Base-by-base conservation (phyloP, 768 basidiomycete genomes). In the Filobasidium floriforme region DNA sequence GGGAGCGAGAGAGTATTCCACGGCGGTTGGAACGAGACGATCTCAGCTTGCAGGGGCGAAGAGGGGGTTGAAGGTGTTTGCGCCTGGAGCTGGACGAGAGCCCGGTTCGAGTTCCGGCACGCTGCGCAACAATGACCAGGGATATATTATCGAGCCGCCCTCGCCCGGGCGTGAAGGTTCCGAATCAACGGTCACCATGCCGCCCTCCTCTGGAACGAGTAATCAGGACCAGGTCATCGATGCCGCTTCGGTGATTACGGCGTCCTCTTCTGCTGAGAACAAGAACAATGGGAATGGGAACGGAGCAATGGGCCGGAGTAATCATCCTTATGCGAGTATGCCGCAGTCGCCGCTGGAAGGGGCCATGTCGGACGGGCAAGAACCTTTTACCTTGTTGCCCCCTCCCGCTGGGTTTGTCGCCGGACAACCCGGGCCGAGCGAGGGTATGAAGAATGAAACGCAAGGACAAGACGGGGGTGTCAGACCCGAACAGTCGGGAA, bases 101-200 rank as follows among this genome's bases (percentile, higher is more conserved):
- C 14, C 24, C 15, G 41, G 63, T 1, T 14, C 24, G 46, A 29
- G 64, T 57, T 18, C 64, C 41, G 4, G 63, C 52, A 19, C 64
- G 54, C 9, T 41, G 43, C 41, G 59, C 43, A 18, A 15, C 22
- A 44, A 65, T 32, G 59, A 65, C 12, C 59, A 60, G 40, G 57
- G 44, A 26, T 65, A 60, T 24, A 60, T 60, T 41, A 65, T 65
- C 29, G 64, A 65, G 40, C 64, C 64, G 10, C 49, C 64, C 4
- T 57, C 54, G 7, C 22, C 54, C 26, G 29, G 29, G 7, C 15
- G 29, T 19, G 7, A 57, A 28, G 46, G 5, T 15, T 3, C 18
- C 22, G 54, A n/a, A 15, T 22, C 22, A 2, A 15, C 54, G 54
- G 54, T 15, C 22, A 26, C 7, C 54, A 32, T 57, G 22, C 54